These are phyloP conservation scores for Aspergillus biplanus DNA, from an alignment of 495 filamentous ascomycete genomes.

Conservation along the genomic window DNA sequence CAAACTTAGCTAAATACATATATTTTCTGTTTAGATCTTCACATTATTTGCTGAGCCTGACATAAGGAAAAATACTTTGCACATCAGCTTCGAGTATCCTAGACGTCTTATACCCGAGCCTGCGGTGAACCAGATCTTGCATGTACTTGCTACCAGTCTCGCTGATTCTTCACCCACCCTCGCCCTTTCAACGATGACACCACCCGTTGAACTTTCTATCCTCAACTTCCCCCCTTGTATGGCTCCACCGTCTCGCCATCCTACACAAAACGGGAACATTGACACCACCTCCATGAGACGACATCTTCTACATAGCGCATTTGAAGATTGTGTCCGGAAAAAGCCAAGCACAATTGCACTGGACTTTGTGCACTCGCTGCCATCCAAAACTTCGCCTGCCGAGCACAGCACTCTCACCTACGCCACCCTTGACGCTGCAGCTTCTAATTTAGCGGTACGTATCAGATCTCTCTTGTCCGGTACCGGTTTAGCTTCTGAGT, in stretches of 20 bases:
- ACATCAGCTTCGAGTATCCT: slow-evolving; percentile 28
- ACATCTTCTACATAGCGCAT: slow-evolving; percentile 30
- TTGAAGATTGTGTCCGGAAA: slow-evolving; percentile 30
- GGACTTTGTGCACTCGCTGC: slow-evolving; percentile 33
- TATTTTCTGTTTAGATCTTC: slow-evolving; percentile 19
- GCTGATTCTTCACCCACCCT: slow-evolving; percentile 19
- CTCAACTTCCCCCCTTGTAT: slow-evolving; percentile 30
- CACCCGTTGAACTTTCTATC: slow-evolving; percentile 23
- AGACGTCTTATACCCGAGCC: slow-evolving; percentile 23
- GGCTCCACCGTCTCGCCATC: slow-evolving; percentile 24
- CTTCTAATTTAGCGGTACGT: slow-evolving; percentile 27
- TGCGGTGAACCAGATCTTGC: slow-evolving; percentile 26
- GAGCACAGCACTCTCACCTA: slow-evolving; percentile 32
- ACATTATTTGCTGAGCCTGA: slow-evolving; percentile 15
- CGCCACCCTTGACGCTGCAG: slow-evolving; percentile 27
- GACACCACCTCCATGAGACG: slow-evolving; percentile 7
- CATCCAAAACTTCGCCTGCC: slow-evolving; percentile 16
- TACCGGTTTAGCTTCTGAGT: neutral
- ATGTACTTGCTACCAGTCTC: slow-evolving; percentile 18
- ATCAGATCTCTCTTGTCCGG: slow-evolving; percentile 20
- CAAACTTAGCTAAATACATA: slow-evolving; percentile 1
- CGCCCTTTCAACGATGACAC: neutral
- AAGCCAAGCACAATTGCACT: slow-evolving; percentile 31
- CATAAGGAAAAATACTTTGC: neutral
- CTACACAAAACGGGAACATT: slow-evolving; percentile 3